A percentile compares a stretch with the other conserved stretches of the same genome.
These are phyloP conservation scores for Elongisporangium senticosum DNA, from an alignment of 352 stramenopile genomes.

Conservation along the genomic window DNA sequence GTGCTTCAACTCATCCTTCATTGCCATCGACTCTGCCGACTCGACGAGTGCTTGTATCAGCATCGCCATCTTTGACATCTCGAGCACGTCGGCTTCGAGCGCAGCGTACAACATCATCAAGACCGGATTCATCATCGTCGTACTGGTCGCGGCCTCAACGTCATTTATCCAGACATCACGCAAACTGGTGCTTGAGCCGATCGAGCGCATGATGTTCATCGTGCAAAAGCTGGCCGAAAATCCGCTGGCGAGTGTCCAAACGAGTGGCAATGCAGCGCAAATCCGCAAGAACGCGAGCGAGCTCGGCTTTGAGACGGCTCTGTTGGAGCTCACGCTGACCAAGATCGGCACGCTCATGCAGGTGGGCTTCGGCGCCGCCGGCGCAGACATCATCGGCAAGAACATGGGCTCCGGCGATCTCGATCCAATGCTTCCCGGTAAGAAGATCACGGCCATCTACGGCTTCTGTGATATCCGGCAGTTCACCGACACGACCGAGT, in stretches of 20 bases:
- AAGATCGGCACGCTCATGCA: constrained; percentile 87
- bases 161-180: constrained; percentile 82
- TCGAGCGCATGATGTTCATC: constrained; percentile 90
- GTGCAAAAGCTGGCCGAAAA: constrained; percentile 87
- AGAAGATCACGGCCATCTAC: constrained; percentile 92
- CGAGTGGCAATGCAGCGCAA: constrained; percentile 46
- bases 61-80: constrained; percentile 84
- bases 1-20: constrained; percentile 63
- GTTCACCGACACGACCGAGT: constrained; percentile 90
- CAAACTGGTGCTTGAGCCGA: constrained; percentile 82
- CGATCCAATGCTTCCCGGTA: constrained; percentile 84
- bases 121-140: constrained; percentile 83
- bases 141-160: constrained; percentile 73
- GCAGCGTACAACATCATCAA: constrained; percentile 85
- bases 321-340: constrained; percentile 75
- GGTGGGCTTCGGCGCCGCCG: constrained; percentile 74
- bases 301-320: constrained; percentile 66
- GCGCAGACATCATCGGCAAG: constrained; percentile 81
- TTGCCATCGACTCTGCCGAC: constrained; percentile 43
- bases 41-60: constrained; percentile 54
- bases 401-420: constrained; percentile 87
- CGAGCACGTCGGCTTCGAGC: constrained; percentile 27
- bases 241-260: constrained; percentile 79
- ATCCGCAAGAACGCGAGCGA: constrained; percentile 78
- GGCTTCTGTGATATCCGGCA: constrained; percentile 94